Base-by-base conservation (phyloP, 306 rosid genomes). In the Vigna unguiculata region DNA sequence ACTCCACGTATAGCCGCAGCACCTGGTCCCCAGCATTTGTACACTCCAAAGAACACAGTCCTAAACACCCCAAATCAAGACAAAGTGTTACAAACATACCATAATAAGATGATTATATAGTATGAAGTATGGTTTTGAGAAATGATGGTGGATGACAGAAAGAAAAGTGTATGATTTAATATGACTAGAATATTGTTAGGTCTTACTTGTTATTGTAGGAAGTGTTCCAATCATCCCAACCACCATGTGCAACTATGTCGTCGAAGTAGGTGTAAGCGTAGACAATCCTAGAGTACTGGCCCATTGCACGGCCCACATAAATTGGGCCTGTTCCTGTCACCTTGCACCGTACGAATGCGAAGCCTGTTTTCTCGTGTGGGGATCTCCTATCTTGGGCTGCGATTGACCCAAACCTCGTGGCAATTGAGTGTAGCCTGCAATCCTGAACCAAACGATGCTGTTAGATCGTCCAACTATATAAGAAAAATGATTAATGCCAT, bases 271-370 rank as follows among this genome's bases (percentile, higher is more conserved):
- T 82, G 53, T 71, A 85, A 21, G 93, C 81, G 57, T 85, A 91
- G 14, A 91, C 91, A 14, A 91, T 86, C 72, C 91, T 73, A 13
- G 95, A 83, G 88, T 87, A 86, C 51, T 75, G 78, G 47, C 91
- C 90, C 93, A 90, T 88, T 65, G 91, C 95, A n/a, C 91, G 87
- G 41, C 97, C 95, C 78, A 91, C 87, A 5, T 91, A 90, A 2
- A 90, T 4, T 0, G 90, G 93, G 40, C 95, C 97, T 0, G 80
- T 66, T 20, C 95, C 97, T 1, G 91, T 91, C 12, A 91, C 88
- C 55, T 73, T 80, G 79, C 91, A 90, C 9, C 87, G 63, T 12
- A 88, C 80, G 49, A 91, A 90, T 25, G 97, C 88, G 1, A 90
- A 91, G 38, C 95, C 95, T 7, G 95, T 90, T 46, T 90, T 91